A percentile compares a stretch with the other conserved stretches of the same genome.
Conservation (phyloP, 1,139 yeast genomes). For the Magnusiomyces paraingens region DNA sequence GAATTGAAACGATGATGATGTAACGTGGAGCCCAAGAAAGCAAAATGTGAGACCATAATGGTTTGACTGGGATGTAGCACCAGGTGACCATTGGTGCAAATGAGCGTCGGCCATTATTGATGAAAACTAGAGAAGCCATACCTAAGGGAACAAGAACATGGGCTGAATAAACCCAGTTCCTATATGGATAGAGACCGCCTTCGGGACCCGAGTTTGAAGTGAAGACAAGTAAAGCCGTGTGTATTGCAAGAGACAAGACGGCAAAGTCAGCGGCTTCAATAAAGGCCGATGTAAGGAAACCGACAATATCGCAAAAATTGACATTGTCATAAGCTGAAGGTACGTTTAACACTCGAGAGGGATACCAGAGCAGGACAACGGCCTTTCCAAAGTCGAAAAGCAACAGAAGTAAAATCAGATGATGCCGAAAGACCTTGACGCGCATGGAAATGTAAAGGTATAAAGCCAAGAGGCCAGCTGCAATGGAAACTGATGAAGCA, state of each 20-base stretch:
- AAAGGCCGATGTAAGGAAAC: conserved; percentile 76
- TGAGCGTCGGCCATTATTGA: conserved; percentile 33
- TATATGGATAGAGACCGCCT: conserved; percentile 65
- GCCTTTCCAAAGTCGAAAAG: conserved; percentile 74
- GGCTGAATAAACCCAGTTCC: conserved; percentile 53
- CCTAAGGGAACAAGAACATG: conserved; percentile 59
- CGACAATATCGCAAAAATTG: conserved; percentile 64
- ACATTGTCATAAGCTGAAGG: conserved; percentile 47
- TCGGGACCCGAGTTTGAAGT: conserved; percentile 43
- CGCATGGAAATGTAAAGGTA: conserved; percentile 31
- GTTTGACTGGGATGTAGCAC: conserved; percentile 73
- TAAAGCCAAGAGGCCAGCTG: conserved; percentile 30
- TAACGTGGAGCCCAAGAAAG: conserved; percentile 83
- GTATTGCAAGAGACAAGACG: conserved; percentile 75
- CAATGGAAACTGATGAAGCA: conserved; percentile 29
- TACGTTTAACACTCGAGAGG: conserved; percentile 50
- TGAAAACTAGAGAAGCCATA: conserved; percentile 69
- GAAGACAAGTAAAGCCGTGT: conserved; percentile 70
- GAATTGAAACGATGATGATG: conserved; percentile 54
- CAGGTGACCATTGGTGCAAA: conserved; percentile 51
- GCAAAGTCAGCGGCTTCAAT: conserved; percentile 88
- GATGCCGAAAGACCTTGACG: conserved; percentile 30
- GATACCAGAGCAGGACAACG: conserved; percentile 60
- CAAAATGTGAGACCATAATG: conserved; percentile 68
- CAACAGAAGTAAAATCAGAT: conserved; percentile 57